Evolutionary conservation across 148 eudicot species (phyloP).

Genomic region (Vaccinium darrowii): DNA sequence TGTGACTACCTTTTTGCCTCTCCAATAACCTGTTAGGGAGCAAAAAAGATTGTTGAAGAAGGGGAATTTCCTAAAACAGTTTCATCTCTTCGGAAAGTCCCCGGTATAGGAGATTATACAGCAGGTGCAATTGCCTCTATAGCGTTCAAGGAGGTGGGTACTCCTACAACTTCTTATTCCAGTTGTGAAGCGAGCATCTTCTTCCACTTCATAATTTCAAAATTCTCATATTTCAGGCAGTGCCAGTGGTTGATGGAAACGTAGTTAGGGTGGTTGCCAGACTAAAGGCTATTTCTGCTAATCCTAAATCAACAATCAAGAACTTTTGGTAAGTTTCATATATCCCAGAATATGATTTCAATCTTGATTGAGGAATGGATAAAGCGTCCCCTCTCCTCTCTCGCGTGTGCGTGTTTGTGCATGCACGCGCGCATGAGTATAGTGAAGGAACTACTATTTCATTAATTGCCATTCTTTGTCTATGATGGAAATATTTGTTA

Average conservation of each 20-base stretch:
- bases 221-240: conserved; percentile 47
- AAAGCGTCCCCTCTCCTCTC: too few relatives aligned
- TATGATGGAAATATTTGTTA: background rate
- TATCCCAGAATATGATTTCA: background rate
- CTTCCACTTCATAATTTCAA: conserved; percentile 13
- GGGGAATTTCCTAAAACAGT: conserved; percentile 83
- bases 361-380: too few relatives aligned
- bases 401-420: too few relatives aligned
- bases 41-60: conserved; percentile 69
- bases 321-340: conserved; percentile 57
- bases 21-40: conserved; percentile 49
- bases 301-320: conserved; percentile 76
- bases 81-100: conserved; percentile 52
- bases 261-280: conserved; percentile 89
- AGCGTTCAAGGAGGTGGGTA: conserved; percentile 75
- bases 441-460: background rate
- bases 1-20: conserved; percentile 15
- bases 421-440: background rate
- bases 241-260: conserved; percentile 97
- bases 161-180: background rate
- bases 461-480: background rate
- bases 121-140: conserved; percentile 97
- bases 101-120: conserved; percentile 92
- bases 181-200: background rate
- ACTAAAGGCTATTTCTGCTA: conserved; percentile 76